Evolutionary conservation across 768 basidiomycete genomes (phyloP).

Genomic region (Mycena sanguinolenta): DNA sequence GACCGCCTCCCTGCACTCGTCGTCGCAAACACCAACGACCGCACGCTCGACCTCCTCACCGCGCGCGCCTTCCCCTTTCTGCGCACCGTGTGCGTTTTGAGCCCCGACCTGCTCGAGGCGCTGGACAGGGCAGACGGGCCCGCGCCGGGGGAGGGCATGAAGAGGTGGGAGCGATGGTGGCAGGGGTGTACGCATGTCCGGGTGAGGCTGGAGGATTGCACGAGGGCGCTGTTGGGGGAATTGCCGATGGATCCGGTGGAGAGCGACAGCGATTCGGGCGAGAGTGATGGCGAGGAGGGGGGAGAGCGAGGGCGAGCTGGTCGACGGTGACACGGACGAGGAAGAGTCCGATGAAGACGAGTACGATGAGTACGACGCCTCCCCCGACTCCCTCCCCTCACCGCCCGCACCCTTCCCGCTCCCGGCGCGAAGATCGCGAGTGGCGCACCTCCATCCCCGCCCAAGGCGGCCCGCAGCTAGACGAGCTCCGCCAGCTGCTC

Average conservation of each 20-base stretch:
- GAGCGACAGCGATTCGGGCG: slow-evolving; percentile 54
- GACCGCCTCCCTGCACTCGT: slow-evolving; percentile 61
- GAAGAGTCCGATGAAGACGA: slow-evolving; percentile 47
- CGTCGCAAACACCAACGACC: slow-evolving; percentile 71
- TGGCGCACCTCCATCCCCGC: no score
- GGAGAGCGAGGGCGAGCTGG: no score
- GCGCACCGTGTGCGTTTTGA: slow-evolving; percentile 70
- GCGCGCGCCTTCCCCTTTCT: slow-evolving; percentile 72
- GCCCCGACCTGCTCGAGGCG: slow-evolving; percentile 64
- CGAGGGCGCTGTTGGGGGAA: slow-evolving; percentile 70
- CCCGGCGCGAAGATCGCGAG: no score
- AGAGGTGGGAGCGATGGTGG: slow-evolving; percentile 82
- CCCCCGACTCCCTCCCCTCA: slow-evolving; percentile 37
- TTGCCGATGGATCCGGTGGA: no score
- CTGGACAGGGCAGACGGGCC: slow-evolving; percentile 70
- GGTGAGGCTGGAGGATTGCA: slow-evolving; percentile 81
- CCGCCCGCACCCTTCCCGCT: no score
- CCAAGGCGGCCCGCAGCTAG: slow-evolving; percentile 45
- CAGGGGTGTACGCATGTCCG: slow-evolving; percentile 60
- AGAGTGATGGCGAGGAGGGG: slow-evolving; percentile 48
- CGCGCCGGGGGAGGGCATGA: slow-evolving; percentile 53
- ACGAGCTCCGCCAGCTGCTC: slow-evolving; percentile 67
- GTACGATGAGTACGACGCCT: no score
- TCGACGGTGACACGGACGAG: no score
- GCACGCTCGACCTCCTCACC: slow-evolving; percentile 68